phyloP scores from a whole-genome alignment of 2,329 filamentous ascomycete genomes.

The Rhynchosporium agropyri region DNA sequence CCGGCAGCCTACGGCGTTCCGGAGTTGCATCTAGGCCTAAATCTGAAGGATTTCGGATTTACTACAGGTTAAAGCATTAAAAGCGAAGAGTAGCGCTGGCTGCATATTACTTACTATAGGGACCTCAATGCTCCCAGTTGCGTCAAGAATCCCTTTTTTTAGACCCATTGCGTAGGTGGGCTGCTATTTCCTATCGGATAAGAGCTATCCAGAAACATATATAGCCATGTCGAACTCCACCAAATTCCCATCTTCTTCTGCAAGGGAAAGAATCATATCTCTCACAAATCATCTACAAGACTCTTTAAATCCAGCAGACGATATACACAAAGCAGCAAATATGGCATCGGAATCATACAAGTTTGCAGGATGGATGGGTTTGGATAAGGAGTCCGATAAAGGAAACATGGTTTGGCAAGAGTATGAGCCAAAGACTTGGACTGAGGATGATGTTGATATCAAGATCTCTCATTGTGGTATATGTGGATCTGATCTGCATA shows the following conservation, averaged over 20 bases:
- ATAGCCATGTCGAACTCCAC: conserved; percentile 31
- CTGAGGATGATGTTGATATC: conserved; percentile 55
- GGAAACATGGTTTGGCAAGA: conserved; percentile 45
- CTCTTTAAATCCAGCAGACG: conserved; percentile 30
- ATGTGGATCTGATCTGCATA: conserved; percentile 45
- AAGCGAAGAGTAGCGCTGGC: conserved; percentile 19
- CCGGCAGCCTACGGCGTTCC: background rate
- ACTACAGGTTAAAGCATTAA: conserved; percentile 20
- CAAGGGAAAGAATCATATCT: conserved; percentile 33
- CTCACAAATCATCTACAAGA: conserved; percentile 37
- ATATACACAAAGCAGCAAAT: conserved; percentile 35
- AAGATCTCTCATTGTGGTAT: conserved; percentile 51
- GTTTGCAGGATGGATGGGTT: conserved; percentile 46
- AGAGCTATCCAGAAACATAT: conserved; percentile 18
- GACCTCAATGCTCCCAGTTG: conserved; percentile 3
- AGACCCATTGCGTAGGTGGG: conserved; percentile 26
- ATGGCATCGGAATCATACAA: conserved; percentile 38
- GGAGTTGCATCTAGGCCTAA: background rate
- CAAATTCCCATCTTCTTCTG: conserved; percentile 28
- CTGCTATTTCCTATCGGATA: conserved; percentile 2
- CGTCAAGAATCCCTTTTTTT: conserved; percentile 18
- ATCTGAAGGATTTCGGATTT: conserved; percentile 22
- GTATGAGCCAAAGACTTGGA: conserved; percentile 52
- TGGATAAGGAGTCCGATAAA: conserved; percentile 40
- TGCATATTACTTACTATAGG: conserved; percentile 12